Base-by-base conservation (phyloP, 352 stramenopile species). In the Pythium sp. region DNA sequence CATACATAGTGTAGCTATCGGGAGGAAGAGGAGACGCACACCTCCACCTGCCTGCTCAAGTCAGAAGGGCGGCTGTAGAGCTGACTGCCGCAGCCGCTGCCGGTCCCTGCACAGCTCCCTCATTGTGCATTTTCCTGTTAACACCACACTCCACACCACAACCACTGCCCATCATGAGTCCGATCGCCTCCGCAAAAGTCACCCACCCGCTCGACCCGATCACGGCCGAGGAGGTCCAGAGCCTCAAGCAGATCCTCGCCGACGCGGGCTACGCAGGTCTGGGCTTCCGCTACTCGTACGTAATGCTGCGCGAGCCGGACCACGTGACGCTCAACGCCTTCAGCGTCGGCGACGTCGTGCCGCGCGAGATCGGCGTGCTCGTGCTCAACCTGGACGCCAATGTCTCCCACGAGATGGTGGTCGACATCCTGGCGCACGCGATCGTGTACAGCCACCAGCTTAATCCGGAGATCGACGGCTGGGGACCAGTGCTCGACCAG, bases 221-320 rank as follows among this genome's bases (percentile, higher is more conserved):
- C 68, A 80, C 78, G 18, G 61, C 74, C 38, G 70, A 79, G 32
- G 78, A 86, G 68, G 72, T 86, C 53, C 65, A 69, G 55, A 72
- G 53, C n/a, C 67, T 77, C 55, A 86, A 83, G 64, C 73, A 83
- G 67, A 70, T 86, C 51, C 69, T 83, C 20, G 74, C 70, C 7
- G 76, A 80, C 9, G 67, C 66, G 20, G 78, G 75, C n/a, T 77
- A 78, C 72, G 68, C 58, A 15, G 69, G 76, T 15, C 54, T 72
- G 8, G 62, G 77, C 24, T 28, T 83, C 4, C 78, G 78, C 55
- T 86, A 79, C 64, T 80, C 76, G 43, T 86, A 86, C 64, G 78
- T 86, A 55, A 78, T 86, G 76, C 64, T 86, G 65, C 80, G 78
- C 57, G 78, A 83, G 60, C 78, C 78, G 2, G 74, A 86, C 57